These are phyloP conservation scores for Henckelia pumila DNA, from an alignment of 257 asterid species.

Conservation along the genomic window DNA sequence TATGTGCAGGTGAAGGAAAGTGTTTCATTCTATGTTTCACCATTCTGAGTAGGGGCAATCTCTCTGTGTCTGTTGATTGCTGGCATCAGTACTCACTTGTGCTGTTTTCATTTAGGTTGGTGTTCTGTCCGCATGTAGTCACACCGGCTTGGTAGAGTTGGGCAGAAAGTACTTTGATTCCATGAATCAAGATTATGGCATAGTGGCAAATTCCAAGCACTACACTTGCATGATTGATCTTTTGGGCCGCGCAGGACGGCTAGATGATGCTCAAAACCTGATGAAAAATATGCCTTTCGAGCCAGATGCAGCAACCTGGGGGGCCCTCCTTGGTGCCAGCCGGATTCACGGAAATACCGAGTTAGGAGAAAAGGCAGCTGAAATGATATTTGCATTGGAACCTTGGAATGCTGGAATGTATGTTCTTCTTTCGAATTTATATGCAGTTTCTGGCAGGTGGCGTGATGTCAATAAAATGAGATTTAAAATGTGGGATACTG, in stretches of 20 bases:
- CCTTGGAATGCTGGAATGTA: slow-evolving; percentile 97
- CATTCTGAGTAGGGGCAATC: not conserved
- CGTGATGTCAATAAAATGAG: slow-evolving; percentile 74
- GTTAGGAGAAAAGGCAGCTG: slow-evolving; percentile 93
- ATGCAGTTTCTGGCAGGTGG: slow-evolving; percentile 92
- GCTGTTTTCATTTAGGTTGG: slow-evolving; percentile 53
- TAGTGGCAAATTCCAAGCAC: slow-evolving; percentile 71
- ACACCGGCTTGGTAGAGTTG: slow-evolving; percentile 74
- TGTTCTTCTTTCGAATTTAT: slow-evolving; percentile 81
- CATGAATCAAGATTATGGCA: slow-evolving; percentile 67
- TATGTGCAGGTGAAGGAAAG: not conserved
- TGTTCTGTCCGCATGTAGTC: slow-evolving; percentile 83
- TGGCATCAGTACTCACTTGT: slow-evolving; percentile 8
- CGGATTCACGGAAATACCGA: slow-evolving; percentile 76
- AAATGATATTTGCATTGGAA: slow-evolving; percentile 69
- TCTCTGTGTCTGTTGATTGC: slow-evolving; percentile 7
- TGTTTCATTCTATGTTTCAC: not conserved
- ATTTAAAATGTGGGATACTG: slow-evolving; percentile 67
- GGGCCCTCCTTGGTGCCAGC: slow-evolving; percentile 98
- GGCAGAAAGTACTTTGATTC: slow-evolving; percentile 70
- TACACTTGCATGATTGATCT: slow-evolving; percentile 92
- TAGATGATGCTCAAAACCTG: slow-evolving; percentile 74
- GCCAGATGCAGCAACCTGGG: slow-evolving; percentile 98
- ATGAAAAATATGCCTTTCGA: slow-evolving; percentile 73
- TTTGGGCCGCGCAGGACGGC: slow-evolving; percentile 84